Percentiles rank a stretch among this genome's conserved stretches.
Conservation (phyloP, 2,329 filamentous ascomycete genomes). For the Cryoendolithus antarcticus region DNA sequence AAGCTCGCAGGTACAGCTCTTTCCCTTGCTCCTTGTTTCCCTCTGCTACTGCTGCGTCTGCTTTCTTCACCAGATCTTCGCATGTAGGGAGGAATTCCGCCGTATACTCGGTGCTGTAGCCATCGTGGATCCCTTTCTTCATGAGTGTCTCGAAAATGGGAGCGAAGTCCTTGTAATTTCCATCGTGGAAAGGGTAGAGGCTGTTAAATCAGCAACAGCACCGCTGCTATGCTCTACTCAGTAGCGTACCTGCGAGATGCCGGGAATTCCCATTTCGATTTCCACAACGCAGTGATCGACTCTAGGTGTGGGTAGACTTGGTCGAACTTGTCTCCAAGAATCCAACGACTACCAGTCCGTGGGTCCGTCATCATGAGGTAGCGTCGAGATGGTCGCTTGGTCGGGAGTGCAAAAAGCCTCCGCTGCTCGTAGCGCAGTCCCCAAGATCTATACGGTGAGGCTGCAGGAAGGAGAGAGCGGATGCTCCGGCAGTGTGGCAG, state of each 20-base stretch:
- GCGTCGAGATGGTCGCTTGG: no score
- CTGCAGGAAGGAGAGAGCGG: no score
- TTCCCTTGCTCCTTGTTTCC: slow-evolving; percentile 19
- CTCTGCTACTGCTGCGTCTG: slow-evolving; percentile 11
- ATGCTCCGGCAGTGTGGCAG: no score
- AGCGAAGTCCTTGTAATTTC: slow-evolving; percentile 26
- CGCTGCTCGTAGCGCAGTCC: no score
- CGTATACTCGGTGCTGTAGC: slow-evolving; percentile 26
- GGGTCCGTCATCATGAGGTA: slow-evolving; percentile 16
- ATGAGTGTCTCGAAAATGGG: slow-evolving; percentile 26
- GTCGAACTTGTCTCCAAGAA: slow-evolving; percentile 36
- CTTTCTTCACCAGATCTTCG: slow-evolving; percentile 19
- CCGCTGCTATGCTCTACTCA: not conserved
- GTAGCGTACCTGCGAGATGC: slow-evolving; percentile 18
- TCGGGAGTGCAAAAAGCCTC: no score
- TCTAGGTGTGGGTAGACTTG: slow-evolving; percentile 44
- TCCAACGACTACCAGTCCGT: slow-evolving; percentile 23
- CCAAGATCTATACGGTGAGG: no score
- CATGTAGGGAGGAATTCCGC: slow-evolving; percentile 24
- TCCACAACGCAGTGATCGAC: slow-evolving; percentile 44
- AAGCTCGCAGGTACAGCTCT: slow-evolving; percentile 24
- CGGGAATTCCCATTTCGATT: slow-evolving; percentile 26
- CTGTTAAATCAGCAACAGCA: no score
- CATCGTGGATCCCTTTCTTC: slow-evolving; percentile 25
- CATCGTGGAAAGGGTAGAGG: slow-evolving; percentile 23